Evolutionary conservation across 2,329 filamentous ascomycete species (phyloP).

Genomic region (Aspergillus intermedius): DNA sequence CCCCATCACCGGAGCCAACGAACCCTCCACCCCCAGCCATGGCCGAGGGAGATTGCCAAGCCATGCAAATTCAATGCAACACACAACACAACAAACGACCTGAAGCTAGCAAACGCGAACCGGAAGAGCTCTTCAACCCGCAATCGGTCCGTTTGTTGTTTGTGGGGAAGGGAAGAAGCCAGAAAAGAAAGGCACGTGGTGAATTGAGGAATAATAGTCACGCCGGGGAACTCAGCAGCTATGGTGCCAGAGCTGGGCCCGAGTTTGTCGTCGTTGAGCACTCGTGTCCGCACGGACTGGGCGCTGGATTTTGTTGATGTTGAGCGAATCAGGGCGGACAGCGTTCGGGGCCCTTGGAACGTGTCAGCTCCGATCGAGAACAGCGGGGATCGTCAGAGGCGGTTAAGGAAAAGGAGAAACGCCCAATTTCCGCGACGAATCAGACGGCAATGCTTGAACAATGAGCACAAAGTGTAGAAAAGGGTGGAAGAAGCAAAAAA

Average conservation of each 20-base stretch:
- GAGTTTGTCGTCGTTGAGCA: not conserved
- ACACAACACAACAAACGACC: not conserved
- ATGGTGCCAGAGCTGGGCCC: too few relatives aligned
- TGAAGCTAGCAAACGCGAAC: not conserved
- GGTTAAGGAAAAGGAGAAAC: not conserved
- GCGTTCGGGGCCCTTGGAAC: constrained; percentile 16
- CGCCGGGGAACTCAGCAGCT: too few relatives aligned
- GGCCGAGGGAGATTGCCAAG: constrained; percentile 63
- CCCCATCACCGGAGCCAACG: constrained; percentile 38
- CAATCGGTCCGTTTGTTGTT: not conserved
- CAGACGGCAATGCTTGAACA: too few relatives aligned
- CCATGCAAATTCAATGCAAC: constrained; percentile 44
- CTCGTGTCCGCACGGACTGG: constrained; percentile 12
- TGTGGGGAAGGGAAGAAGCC: constrained; percentile 1
- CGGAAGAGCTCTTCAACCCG: constrained; percentile 3
- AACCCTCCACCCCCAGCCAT: constrained; percentile 52
- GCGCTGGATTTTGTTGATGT: constrained; percentile 12
- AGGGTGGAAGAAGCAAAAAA: not conserved
- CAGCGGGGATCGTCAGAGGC: not conserved
- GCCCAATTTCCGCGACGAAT: not conserved
- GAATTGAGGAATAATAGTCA: too few relatives aligned
- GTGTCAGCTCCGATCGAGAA: constrained; percentile 13
- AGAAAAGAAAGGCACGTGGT: constrained; percentile 1
- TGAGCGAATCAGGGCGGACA: constrained; percentile 10
- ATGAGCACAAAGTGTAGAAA: not conserved